Evolutionary conservation across 768 basidiomycete species (phyloP).

Genomic region (Tulasnella calospora): DNA sequence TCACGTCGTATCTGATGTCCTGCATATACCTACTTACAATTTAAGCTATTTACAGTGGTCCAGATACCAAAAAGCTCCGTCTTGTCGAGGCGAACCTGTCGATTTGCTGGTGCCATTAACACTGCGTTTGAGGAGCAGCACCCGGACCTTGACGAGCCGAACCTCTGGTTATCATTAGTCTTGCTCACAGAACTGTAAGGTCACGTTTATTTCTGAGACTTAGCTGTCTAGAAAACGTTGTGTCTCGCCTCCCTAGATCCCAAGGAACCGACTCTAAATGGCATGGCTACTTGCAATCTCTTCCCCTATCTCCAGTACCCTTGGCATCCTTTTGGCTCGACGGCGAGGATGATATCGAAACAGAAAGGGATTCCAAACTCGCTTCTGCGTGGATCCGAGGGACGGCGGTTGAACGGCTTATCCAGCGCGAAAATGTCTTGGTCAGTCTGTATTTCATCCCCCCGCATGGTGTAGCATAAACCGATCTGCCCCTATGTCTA

Average conservation of each 20-base stretch:
- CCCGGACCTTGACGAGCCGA: constrained; percentile 11
- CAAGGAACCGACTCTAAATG: constrained; percentile 34
- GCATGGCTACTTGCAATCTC: constrained; percentile 37
- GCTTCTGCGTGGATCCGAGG: constrained; percentile 34
- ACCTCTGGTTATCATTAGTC: constrained; percentile 35
- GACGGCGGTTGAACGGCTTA: constrained; percentile 32
- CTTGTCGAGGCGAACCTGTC: constrained; percentile 32
- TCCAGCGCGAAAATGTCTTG: background rate
- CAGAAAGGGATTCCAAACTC: constrained; percentile 15
- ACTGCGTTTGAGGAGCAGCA: background rate
- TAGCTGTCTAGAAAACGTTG: background rate
- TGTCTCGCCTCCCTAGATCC: background rate
- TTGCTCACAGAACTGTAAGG: constrained; percentile 36
- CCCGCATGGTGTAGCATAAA: background rate
- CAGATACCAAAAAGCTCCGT: constrained; percentile 32
- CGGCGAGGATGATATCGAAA: constrained; percentile 34
- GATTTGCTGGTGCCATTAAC: constrained; percentile 26
- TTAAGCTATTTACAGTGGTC: constrained; percentile 28
- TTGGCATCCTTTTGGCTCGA: constrained; percentile 40
- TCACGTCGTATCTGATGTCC: background rate
- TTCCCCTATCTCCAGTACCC: constrained; percentile 34
- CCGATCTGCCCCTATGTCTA: background rate
- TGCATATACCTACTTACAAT: background rate
- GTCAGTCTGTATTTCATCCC: background rate
- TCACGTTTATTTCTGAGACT: background rate